Evolutionary conservation across 352 stramenopile species (phyloP).

Genomic region (Phytophthora hybrid): DNA sequence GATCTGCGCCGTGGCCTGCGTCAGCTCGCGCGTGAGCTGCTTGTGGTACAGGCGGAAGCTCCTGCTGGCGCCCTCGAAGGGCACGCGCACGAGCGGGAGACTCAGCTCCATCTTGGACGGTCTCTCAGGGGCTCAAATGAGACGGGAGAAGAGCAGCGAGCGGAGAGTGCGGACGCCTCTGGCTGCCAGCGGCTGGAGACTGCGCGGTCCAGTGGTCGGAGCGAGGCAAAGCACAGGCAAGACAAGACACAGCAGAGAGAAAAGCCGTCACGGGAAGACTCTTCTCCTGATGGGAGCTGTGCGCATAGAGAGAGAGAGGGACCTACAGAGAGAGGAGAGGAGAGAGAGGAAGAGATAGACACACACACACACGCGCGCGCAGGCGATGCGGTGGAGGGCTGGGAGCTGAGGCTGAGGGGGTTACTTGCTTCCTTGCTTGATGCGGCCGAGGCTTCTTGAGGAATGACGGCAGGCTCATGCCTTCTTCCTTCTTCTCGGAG

Average conservation of each 20-base stretch:
- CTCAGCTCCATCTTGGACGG: slow-evolving; percentile 61
- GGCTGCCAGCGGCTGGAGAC: neutral
- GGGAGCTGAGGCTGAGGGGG: neutral
- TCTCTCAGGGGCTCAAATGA: neutral
- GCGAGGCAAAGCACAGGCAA: slow-evolving; percentile 11
- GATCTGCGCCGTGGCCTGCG: slow-evolving; percentile 53
- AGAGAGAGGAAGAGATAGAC: neutral
- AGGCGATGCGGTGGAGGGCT: neutral
- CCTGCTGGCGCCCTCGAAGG: slow-evolving; percentile 80
- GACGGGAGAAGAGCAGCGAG: neutral
- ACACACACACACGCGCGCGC: neutral
- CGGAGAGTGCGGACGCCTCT: neutral
- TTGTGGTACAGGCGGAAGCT: slow-evolving; percentile 85
- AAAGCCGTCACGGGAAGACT: slow-evolving; percentile 38
- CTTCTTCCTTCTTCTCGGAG: neutral
- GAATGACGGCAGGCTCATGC: neutral
- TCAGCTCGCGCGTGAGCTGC: slow-evolving; percentile 75
- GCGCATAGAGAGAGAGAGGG: neutral
- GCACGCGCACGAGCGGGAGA: slow-evolving; percentile 75
- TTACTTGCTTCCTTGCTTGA: neutral
- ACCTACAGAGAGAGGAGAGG: slow-evolving; percentile 20
- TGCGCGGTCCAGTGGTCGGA: neutral
- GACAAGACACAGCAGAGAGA: slow-evolving; percentile 33
- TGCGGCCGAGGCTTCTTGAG: slow-evolving; percentile 13
- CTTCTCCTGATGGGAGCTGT: slow-evolving; percentile 24